Conservation (phyloP, 2,329 filamentous ascomycete genomes). For the Chrysoporthe deuterocubensis region DNA sequence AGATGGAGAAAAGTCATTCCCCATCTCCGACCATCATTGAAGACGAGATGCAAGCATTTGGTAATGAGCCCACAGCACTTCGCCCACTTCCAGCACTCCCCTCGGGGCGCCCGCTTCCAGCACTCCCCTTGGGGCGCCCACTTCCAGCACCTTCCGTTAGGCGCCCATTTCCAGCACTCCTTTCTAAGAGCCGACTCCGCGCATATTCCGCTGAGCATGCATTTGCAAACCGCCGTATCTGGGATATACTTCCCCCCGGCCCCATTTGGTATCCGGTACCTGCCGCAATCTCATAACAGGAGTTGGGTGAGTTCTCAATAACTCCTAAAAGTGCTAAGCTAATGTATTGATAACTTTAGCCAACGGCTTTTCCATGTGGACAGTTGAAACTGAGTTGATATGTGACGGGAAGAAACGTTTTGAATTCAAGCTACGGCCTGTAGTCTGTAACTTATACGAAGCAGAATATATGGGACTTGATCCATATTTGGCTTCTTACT, state of each 20-base stretch:
- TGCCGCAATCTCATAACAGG: background rate
- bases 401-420: too few species aligned
- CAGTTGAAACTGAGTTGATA: too few species aligned
- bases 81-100: too few species aligned
- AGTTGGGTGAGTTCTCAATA: background rate
- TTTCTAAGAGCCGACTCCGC: background rate
- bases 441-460: too few species aligned
- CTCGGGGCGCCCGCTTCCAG: too few species aligned
- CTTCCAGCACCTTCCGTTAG: background rate
- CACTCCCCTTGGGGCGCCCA: too few species aligned
- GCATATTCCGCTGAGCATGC: background rate
- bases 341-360: too few species aligned
- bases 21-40: background rate
- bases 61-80: background rate
- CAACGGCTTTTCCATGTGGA: too few species aligned
- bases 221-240: background rate
- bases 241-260: too few species aligned
- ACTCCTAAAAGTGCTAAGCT: background rate
- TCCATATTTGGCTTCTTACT: too few species aligned
- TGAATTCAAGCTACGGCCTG: too few species aligned
- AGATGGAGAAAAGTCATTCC: background rate
- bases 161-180: background rate
- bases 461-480: too few species aligned
- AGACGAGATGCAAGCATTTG: background rate
- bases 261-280: background rate